Evolutionary conservation across 2,329 filamentous ascomycete genomes (phyloP), one percentile per base, ranked within the genome.

Genomic region (Fusarium piperis): DNA sequence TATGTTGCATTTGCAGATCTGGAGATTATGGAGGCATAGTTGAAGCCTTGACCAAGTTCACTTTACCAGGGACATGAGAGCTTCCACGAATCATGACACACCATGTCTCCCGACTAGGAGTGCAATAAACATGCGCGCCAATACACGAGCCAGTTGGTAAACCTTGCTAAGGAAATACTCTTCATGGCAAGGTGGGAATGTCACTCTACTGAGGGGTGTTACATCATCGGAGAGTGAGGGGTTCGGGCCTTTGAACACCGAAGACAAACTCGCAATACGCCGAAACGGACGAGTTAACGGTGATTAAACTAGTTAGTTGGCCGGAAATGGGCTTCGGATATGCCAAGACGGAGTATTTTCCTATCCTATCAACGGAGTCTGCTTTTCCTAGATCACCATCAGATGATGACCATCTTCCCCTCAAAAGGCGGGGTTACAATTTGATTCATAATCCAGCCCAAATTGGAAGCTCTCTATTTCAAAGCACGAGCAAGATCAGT

Each of bases 1-100:
- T 0, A 62, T 59, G 69, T 72, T 66, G 20, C 69, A 66, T 69
- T 32, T 66, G 57, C 46, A 69, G 60, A 71, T 70, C 68, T 36
- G 61, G 65, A 41, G 64, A 46, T n/a, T n/a, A n/a, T 16, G 11
- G 58, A 46, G 57, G 32, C 38, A 62, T 32, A 41, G 56, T 59
- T 33, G 28, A 26, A 62, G 36, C 35, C 53, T 39, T 41, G 38
- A 48, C 52, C 48, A 53, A n/a, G 68, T 33, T 3, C 44, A 59
- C 58, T 18, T 36, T 7, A 26, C 5, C 16, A 35, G 41, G 30
- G 48, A 41, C n/a, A 26, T 11, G 7, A 16, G 23, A 23, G 26
- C 16, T 66, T 71, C 69, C 69, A 72, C 68, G 41, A 70, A 71
- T 72, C 33, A 41, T 35, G 52, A 11, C 11, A 5, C n/a, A 0